These are phyloP conservation scores for Phialemonium atrogriseum DNA, from an alignment of 2,329 filamentous ascomycete genomes.

Conservation along the genomic window DNA sequence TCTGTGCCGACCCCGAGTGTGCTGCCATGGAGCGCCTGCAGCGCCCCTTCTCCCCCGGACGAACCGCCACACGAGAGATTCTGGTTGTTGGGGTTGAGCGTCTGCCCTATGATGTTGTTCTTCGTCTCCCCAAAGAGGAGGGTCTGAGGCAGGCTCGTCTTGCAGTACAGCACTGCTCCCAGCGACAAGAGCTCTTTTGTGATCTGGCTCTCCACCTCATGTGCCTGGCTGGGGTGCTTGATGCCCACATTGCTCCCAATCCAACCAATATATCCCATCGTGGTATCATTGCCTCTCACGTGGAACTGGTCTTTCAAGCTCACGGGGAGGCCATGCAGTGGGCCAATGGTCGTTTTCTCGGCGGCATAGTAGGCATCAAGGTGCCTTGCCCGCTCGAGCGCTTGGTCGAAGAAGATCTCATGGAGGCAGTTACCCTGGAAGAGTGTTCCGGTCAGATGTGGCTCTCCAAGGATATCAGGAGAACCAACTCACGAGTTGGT, in stretches of 20 bases:
- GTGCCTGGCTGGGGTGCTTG: conserved; percentile 8
- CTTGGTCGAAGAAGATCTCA: conserved; percentile 42
- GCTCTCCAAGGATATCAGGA: no score
- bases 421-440: conserved; percentile 36
- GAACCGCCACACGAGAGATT: conserved; percentile 24
- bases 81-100: conserved; percentile 25
- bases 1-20: conserved; percentile 27
- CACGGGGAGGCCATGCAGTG: conserved; percentile 55
- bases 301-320: conserved; percentile 37
- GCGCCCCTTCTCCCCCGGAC: conserved; percentile 27
- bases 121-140: conserved; percentile 18
- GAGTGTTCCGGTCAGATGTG: background rate
- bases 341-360: conserved; percentile 38
- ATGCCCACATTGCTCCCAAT: conserved; percentile 16
- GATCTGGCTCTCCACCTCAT: conserved; percentile 17
- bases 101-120: conserved; percentile 26
- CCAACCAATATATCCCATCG: conserved; percentile 26
- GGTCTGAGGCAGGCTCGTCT: background rate
- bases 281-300: conserved; percentile 36
- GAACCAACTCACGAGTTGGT: conserved; percentile 47
- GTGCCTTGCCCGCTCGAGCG: conserved; percentile 35
- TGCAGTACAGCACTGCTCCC: background rate
- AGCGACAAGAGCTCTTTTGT: conserved; percentile 17
- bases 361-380: conserved; percentile 36
- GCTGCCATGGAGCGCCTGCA: conserved; percentile 24